Conservation (phyloP, 768 basidiomycete genomes). For the Ephemerocybe angulata region DNA sequence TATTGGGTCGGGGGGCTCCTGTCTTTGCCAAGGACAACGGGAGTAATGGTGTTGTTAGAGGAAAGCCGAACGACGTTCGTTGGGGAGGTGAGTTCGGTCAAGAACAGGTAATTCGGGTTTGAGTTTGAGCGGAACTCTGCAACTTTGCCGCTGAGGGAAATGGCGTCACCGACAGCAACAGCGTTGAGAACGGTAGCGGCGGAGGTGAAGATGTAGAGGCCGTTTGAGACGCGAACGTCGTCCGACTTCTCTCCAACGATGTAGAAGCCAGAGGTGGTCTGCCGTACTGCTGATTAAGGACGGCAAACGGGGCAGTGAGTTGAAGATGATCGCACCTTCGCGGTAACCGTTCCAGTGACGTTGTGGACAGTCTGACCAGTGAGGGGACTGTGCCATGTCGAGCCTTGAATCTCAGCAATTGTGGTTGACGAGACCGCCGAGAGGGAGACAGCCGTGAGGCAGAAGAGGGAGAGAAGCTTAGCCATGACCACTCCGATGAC, state of each 20-base stretch:
- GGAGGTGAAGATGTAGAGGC: constrained; percentile 47
- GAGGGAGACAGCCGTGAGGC: constrained; percentile 23
- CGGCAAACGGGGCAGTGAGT: not conserved
- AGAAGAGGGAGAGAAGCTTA: constrained; percentile 27
- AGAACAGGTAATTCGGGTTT: constrained; percentile 42
- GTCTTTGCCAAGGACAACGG: constrained; percentile 50
- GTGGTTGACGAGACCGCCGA: constrained; percentile 30
- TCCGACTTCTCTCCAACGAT: constrained; percentile 39
- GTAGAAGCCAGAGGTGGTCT: constrained; percentile 49
- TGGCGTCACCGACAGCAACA: constrained; percentile 44
- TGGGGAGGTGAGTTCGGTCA: constrained; percentile 48
- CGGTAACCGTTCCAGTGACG: constrained; percentile 50
- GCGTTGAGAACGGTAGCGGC: constrained; percentile 32
- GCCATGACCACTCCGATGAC: constrained; percentile 23
- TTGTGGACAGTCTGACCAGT: constrained; percentile 41
- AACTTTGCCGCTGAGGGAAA: constrained; percentile 44
- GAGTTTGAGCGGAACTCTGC: constrained; percentile 46
- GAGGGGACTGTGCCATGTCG: constrained; percentile 43
- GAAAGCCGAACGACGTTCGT: constrained; percentile 42
- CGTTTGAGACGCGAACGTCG: constrained; percentile 48
- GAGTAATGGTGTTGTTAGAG: constrained; percentile 40
- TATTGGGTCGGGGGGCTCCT: constrained; percentile 49
- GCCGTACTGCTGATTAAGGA: not conserved
- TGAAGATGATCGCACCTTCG: constrained; percentile 36
- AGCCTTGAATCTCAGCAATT: constrained; percentile 54